Evolutionary conservation across 495 filamentous ascomycete species (phyloP).

Genomic region (Collariella sp.): DNA sequence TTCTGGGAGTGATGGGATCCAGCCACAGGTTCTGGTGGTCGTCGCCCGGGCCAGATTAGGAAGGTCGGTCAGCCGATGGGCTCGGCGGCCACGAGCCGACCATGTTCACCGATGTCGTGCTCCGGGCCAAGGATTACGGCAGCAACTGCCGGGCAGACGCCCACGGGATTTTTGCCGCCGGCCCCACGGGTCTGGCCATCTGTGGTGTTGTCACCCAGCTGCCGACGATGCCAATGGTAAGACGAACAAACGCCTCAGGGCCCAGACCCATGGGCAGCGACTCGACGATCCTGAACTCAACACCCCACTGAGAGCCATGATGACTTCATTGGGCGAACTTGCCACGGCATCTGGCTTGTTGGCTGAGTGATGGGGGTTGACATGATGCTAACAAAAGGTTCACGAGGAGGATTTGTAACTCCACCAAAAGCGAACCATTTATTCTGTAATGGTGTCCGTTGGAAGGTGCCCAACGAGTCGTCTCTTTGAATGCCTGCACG

Average conservation of each 20-base stretch:
- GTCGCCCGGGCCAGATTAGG: constrained; percentile 1
- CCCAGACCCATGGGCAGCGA: not conserved
- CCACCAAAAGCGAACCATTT: no score
- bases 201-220: not conserved
- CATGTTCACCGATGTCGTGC: constrained; percentile 27
- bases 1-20: not conserved
- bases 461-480: no score
- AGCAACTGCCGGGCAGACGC: constrained; percentile 5
- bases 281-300: not conserved
- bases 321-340: no score
- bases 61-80: constrained; percentile 12
- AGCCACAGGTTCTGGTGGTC: constrained; percentile 1
- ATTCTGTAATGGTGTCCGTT: no score
- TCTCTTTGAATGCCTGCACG: no score
- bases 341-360: no score
- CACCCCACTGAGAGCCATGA: no score
- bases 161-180: not conserved
- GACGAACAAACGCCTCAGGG: not conserved
- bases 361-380: no score
- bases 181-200: not conserved
- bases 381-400: no score
- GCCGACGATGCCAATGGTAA: not conserved
- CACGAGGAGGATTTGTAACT: no score
- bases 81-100: constrained; percentile 6
- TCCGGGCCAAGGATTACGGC: constrained; percentile 26